Evolutionary conservation across 2,329 filamentous ascomycete genomes (phyloP), one percentile per base, ranked within the genome.

Genomic region (Pyrenophora tritici-repentis): DNA sequence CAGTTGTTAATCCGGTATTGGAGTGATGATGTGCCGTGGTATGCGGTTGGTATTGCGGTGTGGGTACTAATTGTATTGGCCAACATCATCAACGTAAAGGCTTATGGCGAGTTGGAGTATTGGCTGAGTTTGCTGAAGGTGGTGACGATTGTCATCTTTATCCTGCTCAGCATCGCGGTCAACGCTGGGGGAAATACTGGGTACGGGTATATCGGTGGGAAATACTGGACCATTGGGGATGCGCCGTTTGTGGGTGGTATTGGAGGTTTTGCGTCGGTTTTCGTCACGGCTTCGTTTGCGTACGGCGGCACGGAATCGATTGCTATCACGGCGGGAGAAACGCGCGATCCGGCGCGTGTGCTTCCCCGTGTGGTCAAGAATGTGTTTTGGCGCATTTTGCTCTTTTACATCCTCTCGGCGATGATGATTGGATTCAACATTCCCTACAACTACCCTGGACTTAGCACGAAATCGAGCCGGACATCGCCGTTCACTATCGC

Each of bases 331-430:
- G 88, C 89, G 1, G 89, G 88, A 26, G 89, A 92, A 71, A 89
- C 88, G 1, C 84, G 82, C n/a, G 90, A 91, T 66, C 89, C 89
- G 3, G 82, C 87, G 50, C 90, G 94, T 69, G 89, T 88, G 1
- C 80, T 97, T 0, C 92, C 92, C 0, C 91, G 86, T 0, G 92
- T 92, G 10, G 86, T 95, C 65, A 96, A 95, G 76, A 91, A 96
- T 72, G 91, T 96, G 17, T 96, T 96, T 74, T 78, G 76, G 76
- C 74, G 76, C 34, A 76, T 78, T 34, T 26, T 68, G 17, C 44
- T 70, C 18, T 78, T 78, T 65, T 78, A 77, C 55, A 64, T 78
- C 36, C 57, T 78, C 14, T 72, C 71, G 4, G 64, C 74, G 1
- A 67, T 76, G 24, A 67, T 78, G 53, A 68, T 78, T 26, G 76